phyloP scores from a whole-genome alignment of 192 early-diverging fungal genomes.

The Paraglomus occultum region DNA sequence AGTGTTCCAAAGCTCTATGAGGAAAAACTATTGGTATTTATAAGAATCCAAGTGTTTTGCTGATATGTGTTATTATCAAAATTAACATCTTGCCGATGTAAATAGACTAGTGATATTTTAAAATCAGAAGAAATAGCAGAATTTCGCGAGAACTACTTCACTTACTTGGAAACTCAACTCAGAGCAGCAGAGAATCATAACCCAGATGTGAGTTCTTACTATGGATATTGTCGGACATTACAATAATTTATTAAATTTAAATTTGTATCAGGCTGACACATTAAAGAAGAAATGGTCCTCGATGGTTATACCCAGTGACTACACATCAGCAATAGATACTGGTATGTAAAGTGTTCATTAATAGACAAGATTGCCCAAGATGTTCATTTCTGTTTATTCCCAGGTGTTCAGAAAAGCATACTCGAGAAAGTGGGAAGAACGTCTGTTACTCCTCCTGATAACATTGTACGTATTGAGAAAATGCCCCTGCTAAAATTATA shows the following conservation, averaged over 20 bases:
- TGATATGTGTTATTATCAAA: too few relatives aligned
- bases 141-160: constrained; percentile 59
- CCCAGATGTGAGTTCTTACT: constrained; percentile 36
- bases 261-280: constrained; percentile 41
- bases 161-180: constrained; percentile 58
- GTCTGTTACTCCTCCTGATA: constrained; percentile 71
- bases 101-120: constrained; percentile 46
- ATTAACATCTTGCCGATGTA: constrained; percentile 8
- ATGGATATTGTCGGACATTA: background rate
- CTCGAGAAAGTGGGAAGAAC: constrained; percentile 70
- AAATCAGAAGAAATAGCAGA: constrained; percentile 45
- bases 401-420: constrained; percentile 60
- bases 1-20: constrained; percentile 88
- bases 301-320: constrained; percentile 64
- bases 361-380: background rate
- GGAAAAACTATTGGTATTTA: constrained; percentile 56
- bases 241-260: background rate
- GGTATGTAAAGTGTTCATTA: constrained; percentile 6
- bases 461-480: constrained; percentile 44
- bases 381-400: constrained; percentile 17
- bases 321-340: constrained; percentile 43
- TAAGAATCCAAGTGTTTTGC: background rate
- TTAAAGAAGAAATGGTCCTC: constrained; percentile 79
- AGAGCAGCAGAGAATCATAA: constrained; percentile 58
- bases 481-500: background rate